Conservation (phyloP, 2,329 filamentous ascomycete genomes). For the Botrytis fragariae region DNA sequence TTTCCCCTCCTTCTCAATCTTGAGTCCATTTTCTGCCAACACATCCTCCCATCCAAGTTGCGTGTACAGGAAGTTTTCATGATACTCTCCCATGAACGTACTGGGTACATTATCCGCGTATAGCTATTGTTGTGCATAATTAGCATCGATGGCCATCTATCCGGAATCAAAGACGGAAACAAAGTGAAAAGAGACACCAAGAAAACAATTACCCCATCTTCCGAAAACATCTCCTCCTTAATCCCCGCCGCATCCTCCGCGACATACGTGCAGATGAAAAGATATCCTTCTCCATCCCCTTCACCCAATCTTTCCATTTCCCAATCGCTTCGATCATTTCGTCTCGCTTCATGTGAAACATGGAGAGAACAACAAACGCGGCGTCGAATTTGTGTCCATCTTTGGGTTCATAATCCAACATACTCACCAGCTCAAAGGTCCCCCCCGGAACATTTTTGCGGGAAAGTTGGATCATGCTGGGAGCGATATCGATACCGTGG, state of each 20-base stretch:
- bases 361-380: neutral
- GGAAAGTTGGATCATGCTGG: neutral
- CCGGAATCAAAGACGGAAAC: too few species aligned
- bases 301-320: neutral
- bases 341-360: too few species aligned
- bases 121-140: too few species aligned
- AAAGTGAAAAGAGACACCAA: too few species aligned
- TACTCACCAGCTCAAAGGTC: neutral
- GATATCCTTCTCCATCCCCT: neutral
- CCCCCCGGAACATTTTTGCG: neutral
- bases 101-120: neutral
- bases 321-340: too few species aligned
- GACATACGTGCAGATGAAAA: neutral
- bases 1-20: neutral
- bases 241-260: neutral
- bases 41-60: neutral
- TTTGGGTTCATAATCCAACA: neutral
- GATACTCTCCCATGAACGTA: neutral
- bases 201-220: too few species aligned
- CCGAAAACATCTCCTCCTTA: neutral
- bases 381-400: neutral
- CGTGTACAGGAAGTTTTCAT: neutral
- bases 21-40: neutral
- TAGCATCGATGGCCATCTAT: too few species aligned
- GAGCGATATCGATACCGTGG: neutral